Evolutionary conservation across 2,329 filamentous ascomycete species (phyloP).

Genomic region (Trichoderma hamatum): DNA sequence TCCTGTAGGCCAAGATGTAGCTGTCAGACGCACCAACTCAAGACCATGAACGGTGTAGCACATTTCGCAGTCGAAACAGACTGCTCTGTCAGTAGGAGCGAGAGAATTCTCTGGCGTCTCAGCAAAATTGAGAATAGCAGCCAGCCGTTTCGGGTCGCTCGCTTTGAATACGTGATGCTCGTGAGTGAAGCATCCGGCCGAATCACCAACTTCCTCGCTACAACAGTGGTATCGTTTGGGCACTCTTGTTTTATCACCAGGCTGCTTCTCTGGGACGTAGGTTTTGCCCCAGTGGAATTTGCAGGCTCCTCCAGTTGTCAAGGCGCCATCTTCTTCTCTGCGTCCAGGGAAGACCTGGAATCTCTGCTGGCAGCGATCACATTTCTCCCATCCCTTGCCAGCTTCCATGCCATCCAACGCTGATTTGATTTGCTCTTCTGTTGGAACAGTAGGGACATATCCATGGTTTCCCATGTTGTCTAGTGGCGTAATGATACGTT

Average conservation of each 20-base stretch:
- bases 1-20: constrained; percentile 81
- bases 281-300: constrained; percentile 77
- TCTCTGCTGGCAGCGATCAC: constrained; percentile 80
- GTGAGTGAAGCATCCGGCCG: constrained; percentile 71
- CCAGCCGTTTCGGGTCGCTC: constrained; percentile 73
- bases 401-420: constrained; percentile 67
- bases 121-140: constrained; percentile 76
- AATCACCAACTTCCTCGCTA: constrained; percentile 70
- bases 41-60: constrained; percentile 87
- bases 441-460: constrained; percentile 73
- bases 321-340: constrained; percentile 71
- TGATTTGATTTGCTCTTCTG: constrained; percentile 64
- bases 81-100: constrained; percentile 59
- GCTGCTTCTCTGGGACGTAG: constrained; percentile 59
- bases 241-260: constrained; percentile 59
- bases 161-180: constrained; percentile 87
- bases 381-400: constrained; percentile 79
- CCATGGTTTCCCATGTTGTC: constrained; percentile 66
- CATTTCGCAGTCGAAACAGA: constrained; percentile 98
- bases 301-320: constrained; percentile 78
- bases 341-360: constrained; percentile 93
- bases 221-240: constrained; percentile 78
- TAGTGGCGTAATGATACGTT: constrained; percentile 65
- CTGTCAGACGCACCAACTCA: constrained; percentile 88
- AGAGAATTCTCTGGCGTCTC: constrained; percentile 69